Base-by-base conservation (phyloP, 495 filamentous ascomycete species). In the Talaromyces proteolyticus region DNA sequence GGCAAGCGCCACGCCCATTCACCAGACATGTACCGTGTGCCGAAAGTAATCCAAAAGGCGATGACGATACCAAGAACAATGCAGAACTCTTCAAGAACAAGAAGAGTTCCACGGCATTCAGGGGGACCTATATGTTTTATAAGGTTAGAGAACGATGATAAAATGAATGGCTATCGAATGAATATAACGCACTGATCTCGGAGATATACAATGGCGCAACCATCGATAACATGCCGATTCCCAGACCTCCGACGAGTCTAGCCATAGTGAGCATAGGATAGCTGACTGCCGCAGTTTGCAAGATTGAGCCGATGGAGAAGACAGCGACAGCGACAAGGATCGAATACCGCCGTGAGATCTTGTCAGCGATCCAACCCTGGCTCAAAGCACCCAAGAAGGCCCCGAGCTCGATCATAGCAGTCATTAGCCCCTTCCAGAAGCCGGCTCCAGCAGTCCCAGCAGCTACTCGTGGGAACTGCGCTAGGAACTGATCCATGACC, bases 181-280 rank as follows among this genome's bases (percentile, higher is more conserved):
- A 83, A 34, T 75, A 83, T 81, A 87, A 91, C 17, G 85, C 89
- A 43, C 89, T 89, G 42, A 91, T 81, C 62, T 91, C 87, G 43
- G 85, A 75, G 52, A 85, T 81, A 60, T 90, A 90, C 12, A 89
- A 76, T 0, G 87, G 87, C 12, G 88, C 85, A 46, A 84, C 72
- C 23, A 85, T 75, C 2, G 85, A 87, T 19, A 78, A 72, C 55
- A 89, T 89, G 50, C 87, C 87, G 48, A 91, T 79, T 52, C 81
- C 84, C 29, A 89, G 55, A 37, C 87, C 87, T 47, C 78, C 76
- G 18, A 90, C 73, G 42, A 85, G 75, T 53, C 87, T 79, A 4
- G 74, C 80, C 14, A 76, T 67, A 1, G 69, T 71, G 47, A 85
- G 59, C 79, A 84, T 82, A 3, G 72, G 65, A 54, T 79, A 81